These are phyloP conservation scores for Aciculoconidium aculeatum DNA, from an alignment of 805 yeast genomes.

Conservation along the genomic window DNA sequence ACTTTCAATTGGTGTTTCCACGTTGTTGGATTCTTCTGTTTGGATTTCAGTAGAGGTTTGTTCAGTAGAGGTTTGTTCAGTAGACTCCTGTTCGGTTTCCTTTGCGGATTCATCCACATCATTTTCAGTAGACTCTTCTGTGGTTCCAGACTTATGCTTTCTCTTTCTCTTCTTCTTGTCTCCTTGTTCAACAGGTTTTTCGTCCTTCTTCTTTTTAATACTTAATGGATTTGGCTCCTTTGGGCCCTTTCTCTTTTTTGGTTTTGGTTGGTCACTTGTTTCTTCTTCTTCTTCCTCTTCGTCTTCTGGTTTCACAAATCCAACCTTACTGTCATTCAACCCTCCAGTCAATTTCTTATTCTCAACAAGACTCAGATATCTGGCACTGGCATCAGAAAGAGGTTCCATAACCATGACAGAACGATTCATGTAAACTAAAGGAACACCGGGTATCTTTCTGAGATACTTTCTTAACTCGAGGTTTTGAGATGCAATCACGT, in stretches of 20 bases:
- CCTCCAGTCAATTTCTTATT: constrained; percentile 67
- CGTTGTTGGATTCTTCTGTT: no score
- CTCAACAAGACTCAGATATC: constrained; percentile 45
- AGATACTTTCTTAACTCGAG: constrained; percentile 60
- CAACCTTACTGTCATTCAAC: constrained; percentile 61
- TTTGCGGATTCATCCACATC: constrained; percentile 1
- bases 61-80: no score
- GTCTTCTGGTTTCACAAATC: constrained; percentile 24
- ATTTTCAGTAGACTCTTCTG: constrained; percentile 2
- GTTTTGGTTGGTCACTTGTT: constrained; percentile 11
- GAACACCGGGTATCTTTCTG: constrained; percentile 82
- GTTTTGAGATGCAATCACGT: constrained; percentile 82
- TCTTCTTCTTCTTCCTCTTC: constrained; percentile 13
- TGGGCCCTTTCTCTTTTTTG: constrained; percentile 59
- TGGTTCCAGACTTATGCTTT: constrained; percentile 8
- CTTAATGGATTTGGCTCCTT: constrained; percentile 90
- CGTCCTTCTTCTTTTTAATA: constrained; percentile 65
- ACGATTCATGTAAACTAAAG: constrained; percentile 78
- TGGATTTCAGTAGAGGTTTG: no score
- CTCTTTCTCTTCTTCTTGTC: constrained; percentile 8
- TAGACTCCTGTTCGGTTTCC: constrained; percentile 1
- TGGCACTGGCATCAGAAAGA: constrained; percentile 60
- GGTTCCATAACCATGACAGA: constrained; percentile 98
- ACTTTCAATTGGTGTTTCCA: no score
- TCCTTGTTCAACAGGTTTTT: constrained; percentile 9